Evolutionary conservation across 306 rosid genomes (phyloP).

Genomic region (Castanopsis chinensis): DNA sequence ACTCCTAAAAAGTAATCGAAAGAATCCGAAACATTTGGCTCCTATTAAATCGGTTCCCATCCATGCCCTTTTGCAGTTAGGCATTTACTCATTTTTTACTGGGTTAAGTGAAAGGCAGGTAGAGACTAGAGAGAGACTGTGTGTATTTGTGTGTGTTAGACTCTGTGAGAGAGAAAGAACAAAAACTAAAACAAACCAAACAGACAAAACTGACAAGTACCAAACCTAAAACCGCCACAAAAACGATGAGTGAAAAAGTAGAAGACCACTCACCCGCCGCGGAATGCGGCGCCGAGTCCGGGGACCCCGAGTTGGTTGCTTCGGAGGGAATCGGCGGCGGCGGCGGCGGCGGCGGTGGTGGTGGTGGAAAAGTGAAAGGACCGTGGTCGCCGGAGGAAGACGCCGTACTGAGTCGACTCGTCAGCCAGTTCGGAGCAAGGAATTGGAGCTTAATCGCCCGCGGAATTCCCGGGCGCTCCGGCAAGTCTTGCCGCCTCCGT

Average conservation of each 20-base stretch:
- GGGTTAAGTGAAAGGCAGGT: constrained; percentile 7
- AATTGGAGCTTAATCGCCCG: constrained; percentile 81
- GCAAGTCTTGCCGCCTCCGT: constrained; percentile 87
- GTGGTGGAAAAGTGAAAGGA: constrained; percentile 51
- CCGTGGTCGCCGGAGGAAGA: constrained; percentile 77
- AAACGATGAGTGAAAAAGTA: not conserved
- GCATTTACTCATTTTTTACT: too few relatives aligned
- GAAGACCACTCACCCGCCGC: constrained; percentile 11
- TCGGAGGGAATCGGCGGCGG: not conserved
- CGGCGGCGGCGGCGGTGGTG: not conserved
- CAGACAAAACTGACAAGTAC: constrained; percentile 16
- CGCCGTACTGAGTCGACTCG: constrained; percentile 51
- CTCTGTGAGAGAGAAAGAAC: not conserved
- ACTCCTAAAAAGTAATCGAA: too few relatives aligned
- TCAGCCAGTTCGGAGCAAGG: constrained; percentile 67
- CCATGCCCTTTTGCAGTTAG: constrained; percentile 24
- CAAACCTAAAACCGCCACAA: constrained; percentile 13
- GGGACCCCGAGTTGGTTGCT: constrained; percentile 2
- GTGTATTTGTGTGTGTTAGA: not conserved
- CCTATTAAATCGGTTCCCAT: not conserved
- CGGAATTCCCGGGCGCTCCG: constrained; percentile 72
- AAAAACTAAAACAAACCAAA: constrained; percentile 6
- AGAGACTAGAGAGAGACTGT: not conserved
- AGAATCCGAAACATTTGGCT: constrained; percentile 5
- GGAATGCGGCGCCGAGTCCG: not conserved